Evolutionary conservation across 352 stramenopile genomes (phyloP), one percentile per base, ranked within the genome.

Genomic region (Globisporangium heterothallicum): DNA sequence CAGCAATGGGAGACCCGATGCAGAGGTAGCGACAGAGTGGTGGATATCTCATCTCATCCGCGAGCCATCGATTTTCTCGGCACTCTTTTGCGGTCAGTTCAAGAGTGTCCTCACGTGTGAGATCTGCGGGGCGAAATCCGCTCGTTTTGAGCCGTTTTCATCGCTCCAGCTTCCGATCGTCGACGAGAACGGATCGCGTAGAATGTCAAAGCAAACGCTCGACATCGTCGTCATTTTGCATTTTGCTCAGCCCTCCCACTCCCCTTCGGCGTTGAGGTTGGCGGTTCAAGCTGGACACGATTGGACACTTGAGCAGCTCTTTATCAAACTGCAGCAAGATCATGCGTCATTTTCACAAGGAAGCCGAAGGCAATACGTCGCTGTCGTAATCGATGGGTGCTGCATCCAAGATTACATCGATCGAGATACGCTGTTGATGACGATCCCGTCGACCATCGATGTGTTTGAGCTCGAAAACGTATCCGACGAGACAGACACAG

Each of bases 71-170:
- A 89, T 98, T 16, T 84, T 99, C 43, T 95, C 97, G 2, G 86
- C 88, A 16, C 72, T 99, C 1, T 99, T 99, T 57, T 94, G 78
- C 13, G 97, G 96, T 0, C 96, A 99, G 68, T 99, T 98, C 69
- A 98, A 98, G 66, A 96, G 84, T 57, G 69, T 92, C 13, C 61
- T 98, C 12, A 88, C 70, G 14, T 99, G 97, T 57, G 66, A 72
- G 24, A 63, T 50, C 0, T 99, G 96, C 68, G 81, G 77, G 6
- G 88, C 96, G 42, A 76, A 64, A 9, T 92, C 73, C 4, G 67
- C 78, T 12, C 74, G 84, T 4, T 97, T 94, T 52, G 90, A 97
- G 26, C 76, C 85, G 2, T 97, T 96, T 53, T 91, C 77, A n/a
- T 86, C 77, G 10, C 54, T 93, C 6, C 70, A 87, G 40, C 54